These are phyloP conservation scores for Pelargonium fulgidum DNA, from an alignment of 441 rosid species.

Conservation along the genomic window DNA sequence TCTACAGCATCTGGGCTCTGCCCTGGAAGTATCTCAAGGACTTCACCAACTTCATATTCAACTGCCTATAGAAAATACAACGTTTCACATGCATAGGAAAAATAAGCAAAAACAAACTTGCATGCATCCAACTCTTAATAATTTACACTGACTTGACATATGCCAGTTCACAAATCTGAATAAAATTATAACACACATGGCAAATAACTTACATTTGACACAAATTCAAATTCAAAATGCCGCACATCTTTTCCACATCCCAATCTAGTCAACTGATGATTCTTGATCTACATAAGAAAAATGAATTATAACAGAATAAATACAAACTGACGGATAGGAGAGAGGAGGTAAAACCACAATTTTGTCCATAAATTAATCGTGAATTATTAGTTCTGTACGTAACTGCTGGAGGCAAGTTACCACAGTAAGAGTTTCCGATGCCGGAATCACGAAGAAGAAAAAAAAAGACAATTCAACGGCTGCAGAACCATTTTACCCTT, in stretches of 20 bases:
- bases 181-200: neutral
- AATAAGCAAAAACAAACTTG: slow-evolving; percentile 11
- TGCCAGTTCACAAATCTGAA: too few relatives aligned
- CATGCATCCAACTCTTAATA: slow-evolving; percentile 1
- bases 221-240: slow-evolving; percentile 80
- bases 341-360: neutral
- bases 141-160: neutral
- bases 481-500: neutral
- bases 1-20: slow-evolving; percentile 59
- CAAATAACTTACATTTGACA: slow-evolving; percentile 53
- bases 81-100: slow-evolving; percentile 4
- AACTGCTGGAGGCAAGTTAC: too few relatives aligned
- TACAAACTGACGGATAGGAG: neutral
- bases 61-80: slow-evolving; percentile 33
- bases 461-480: too few relatives aligned
- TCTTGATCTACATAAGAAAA: slow-evolving; percentile 45
- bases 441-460: too few relatives aligned
- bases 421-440: too few relatives aligned
- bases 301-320: neutral
- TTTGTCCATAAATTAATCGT: too few relatives aligned
- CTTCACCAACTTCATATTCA: slow-evolving; percentile 74
- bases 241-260: slow-evolving; percentile 76
- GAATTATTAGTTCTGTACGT: too few relatives aligned
- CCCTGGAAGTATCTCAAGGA: slow-evolving; percentile 78
- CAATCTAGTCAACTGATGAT: slow-evolving; percentile 49